Conservation (phyloP, 1,139 yeast species). For the Saccharomyces uvarum region DNA sequence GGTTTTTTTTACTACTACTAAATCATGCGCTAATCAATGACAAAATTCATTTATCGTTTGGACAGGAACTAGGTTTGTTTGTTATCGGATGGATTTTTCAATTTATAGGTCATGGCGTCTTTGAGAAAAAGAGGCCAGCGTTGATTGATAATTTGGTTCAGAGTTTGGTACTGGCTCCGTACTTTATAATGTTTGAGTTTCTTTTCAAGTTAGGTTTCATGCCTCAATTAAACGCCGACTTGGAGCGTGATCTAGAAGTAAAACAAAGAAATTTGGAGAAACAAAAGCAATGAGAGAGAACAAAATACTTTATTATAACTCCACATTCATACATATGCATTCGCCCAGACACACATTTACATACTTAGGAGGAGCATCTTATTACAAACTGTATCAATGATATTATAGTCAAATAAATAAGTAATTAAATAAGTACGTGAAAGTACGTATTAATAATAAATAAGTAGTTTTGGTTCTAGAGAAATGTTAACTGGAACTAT, state of each 20-base stretch:
- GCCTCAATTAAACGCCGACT: constrained; percentile 47
- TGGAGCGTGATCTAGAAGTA: constrained; percentile 35
- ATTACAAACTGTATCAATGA: constrained; percentile 6
- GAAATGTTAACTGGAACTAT: not conserved
- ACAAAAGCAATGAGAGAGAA: constrained; percentile 10
- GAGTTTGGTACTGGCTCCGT: constrained; percentile 86
- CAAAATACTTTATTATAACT: too few relatives aligned
- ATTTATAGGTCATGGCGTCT: constrained; percentile 79
- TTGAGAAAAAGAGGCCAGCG: constrained; percentile 83
- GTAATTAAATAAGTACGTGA: constrained; percentile 1
- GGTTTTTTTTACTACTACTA: constrained; percentile 26
- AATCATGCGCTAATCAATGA: constrained; percentile 16
- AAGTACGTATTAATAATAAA: constrained; percentile 7
- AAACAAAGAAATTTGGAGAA: constrained; percentile 33
- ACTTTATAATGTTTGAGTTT: constrained; percentile 73
- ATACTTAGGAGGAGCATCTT: too few relatives aligned
- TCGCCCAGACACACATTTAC: not conserved
- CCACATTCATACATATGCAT: not conserved
- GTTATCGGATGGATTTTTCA: constrained; percentile 71
- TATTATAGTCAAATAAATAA: constrained; percentile 3
- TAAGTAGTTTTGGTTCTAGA: not conserved
- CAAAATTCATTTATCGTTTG: constrained; percentile 9
- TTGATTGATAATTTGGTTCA: constrained; percentile 73
- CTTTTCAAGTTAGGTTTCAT: constrained; percentile 61
- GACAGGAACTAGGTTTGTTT: constrained; percentile 34